Conservation (phyloP, 768 basidiomycete genomes). For the Pleurotus tuber-regium region DNA sequence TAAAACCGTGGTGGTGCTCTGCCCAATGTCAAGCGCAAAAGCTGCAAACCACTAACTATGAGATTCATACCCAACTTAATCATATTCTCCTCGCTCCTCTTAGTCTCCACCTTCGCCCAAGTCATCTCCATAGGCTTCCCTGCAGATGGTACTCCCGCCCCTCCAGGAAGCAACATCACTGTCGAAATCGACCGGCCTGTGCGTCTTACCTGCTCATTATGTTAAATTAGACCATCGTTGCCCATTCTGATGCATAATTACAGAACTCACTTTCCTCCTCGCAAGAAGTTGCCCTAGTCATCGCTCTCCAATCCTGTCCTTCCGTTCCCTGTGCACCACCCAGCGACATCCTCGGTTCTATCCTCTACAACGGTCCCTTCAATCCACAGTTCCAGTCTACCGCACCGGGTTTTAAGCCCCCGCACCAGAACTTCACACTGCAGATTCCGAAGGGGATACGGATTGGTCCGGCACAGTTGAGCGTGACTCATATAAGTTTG, state of each 20-base stretch:
- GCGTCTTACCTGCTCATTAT: slow-evolving; percentile 7
- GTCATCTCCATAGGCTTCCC: slow-evolving; percentile 29
- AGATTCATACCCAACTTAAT: slow-evolving; percentile 3
- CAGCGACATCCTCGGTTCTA: slow-evolving; percentile 21
- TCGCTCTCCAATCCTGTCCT: slow-evolving; percentile 25
- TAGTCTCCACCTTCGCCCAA: slow-evolving; percentile 24
- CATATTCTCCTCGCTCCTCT: slow-evolving; percentile 17
- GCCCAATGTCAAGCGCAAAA: too few relatives aligned
- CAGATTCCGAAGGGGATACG: background rate
- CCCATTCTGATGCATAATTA: background rate
- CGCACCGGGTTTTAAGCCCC: background rate
- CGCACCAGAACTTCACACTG: slow-evolving; percentile 1
- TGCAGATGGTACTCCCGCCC: slow-evolving; percentile 17
- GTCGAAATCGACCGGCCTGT: slow-evolving; percentile 33
- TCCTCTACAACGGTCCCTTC: slow-evolving; percentile 28
- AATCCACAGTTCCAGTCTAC: slow-evolving; percentile 20
- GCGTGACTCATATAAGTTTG: background rate
- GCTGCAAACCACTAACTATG: too few relatives aligned
- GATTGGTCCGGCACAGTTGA: background rate
- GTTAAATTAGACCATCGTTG: background rate
- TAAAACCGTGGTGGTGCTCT: too few relatives aligned
- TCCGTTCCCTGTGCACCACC: slow-evolving; percentile 16
- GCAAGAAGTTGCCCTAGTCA: slow-evolving; percentile 31
- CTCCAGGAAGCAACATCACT: slow-evolving; percentile 24
- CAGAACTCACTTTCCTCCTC: slow-evolving; percentile 29